phyloP scores from a whole-genome alignment of 306 rosid genomes.

The Cucurbita pepo region DNA sequence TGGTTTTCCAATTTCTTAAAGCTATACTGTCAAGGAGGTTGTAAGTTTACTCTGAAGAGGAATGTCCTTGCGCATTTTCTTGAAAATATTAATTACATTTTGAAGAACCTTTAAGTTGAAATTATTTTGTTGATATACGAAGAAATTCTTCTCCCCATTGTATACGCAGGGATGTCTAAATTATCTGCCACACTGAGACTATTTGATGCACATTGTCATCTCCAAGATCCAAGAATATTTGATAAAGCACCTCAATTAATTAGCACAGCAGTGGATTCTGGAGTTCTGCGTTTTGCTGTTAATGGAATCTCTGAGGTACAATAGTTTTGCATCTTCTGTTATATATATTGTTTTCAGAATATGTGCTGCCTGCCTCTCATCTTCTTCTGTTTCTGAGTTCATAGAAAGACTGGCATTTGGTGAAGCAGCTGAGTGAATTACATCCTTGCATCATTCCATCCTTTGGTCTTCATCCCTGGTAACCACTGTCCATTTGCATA shows the following conservation, averaged over 20 bases:
- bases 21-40: neutral
- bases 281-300: constrained; percentile 13
- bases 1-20: neutral
- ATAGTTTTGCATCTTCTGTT: neutral
- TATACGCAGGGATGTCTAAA: neutral
- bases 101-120: neutral
- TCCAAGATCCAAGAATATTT: constrained; percentile 68
- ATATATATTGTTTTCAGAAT: neutral
- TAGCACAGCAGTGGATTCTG: constrained; percentile 30
- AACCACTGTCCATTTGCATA: neutral
- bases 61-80: neutral
- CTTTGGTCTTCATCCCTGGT: constrained; percentile 90
- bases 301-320: constrained; percentile 61
- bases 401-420: constrained; percentile 61
- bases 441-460: constrained; percentile 49
- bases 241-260: constrained; percentile 33
- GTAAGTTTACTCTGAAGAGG: neutral
- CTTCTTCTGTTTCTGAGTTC: neutral
- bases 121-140: neutral
- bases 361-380: neutral
- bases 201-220: constrained; percentile 81
- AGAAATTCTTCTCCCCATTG: neutral
- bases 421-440: constrained; percentile 38
- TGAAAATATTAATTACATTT: neutral
- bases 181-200: constrained; percentile 28